Percentiles rank a stretch among this genome's conserved stretches.
phyloP scores from a whole-genome alignment of 2,329 filamentous ascomycete genomes.

The Eutypa lata region DNA sequence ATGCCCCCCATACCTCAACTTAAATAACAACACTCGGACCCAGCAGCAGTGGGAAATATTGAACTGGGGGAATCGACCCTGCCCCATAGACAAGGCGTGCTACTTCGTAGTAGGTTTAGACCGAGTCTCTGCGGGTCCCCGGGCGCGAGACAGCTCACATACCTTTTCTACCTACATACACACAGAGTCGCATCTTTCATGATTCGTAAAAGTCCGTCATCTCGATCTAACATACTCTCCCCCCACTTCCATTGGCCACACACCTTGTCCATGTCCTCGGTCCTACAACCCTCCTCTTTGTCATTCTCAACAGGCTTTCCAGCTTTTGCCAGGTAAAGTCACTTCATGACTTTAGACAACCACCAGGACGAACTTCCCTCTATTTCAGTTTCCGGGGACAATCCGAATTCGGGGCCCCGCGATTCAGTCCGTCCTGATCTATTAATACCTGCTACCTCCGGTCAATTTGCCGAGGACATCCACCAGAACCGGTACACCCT shows the following conservation, averaged over 20 bases:
- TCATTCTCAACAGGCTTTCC: constrained; percentile 3
- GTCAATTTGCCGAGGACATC: constrained; percentile 16
- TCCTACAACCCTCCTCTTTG: constrained; percentile 18
- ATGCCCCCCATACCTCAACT: too few species aligned
- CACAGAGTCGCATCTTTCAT: background rate
- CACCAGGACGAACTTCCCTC: constrained; percentile 19
- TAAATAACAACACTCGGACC: too few species aligned
- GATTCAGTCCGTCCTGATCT: constrained; percentile 18
- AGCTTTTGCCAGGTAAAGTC: constrained; percentile 8
- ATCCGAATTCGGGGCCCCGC: constrained; percentile 17
- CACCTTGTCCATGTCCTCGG: constrained; percentile 26
- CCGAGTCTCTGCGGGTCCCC: background rate
- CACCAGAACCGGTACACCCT: constrained; percentile 18
- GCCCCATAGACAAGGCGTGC: background rate
- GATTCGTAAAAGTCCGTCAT: constrained; percentile 7
- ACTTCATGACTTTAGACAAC: constrained; percentile 30
- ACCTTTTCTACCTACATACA: background rate
- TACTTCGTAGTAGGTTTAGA: background rate
- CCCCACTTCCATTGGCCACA: constrained; percentile 10
- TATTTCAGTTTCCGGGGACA: constrained; percentile 19
- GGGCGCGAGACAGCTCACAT: background rate
- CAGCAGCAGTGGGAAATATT: too few species aligned
- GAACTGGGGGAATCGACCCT: too few species aligned
- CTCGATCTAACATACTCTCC: constrained; percentile 7
- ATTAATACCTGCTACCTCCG: constrained; percentile 13